These are phyloP conservation scores for Epichloe scottii DNA, from an alignment of 2,329 filamentous ascomycete species.

Conservation along the genomic window DNA sequence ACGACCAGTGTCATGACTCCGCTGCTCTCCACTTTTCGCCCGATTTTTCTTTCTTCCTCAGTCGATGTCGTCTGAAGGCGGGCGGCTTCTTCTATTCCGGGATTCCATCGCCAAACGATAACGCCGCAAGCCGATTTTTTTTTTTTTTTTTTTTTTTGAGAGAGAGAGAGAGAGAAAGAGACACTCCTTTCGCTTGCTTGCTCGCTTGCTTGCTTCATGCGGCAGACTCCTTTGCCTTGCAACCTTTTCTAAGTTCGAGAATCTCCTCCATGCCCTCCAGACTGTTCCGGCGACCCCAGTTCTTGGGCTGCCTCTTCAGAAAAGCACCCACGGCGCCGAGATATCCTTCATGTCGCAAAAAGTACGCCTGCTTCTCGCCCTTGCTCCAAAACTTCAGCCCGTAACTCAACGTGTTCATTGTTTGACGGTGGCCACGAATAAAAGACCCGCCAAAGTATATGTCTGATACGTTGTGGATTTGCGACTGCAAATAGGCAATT, in stretches of 20 bases:
- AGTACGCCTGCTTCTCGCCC: conserved; percentile 88
- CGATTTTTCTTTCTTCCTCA: neutral
- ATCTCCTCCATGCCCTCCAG: conserved; percentile 40
- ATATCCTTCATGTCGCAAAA: conserved; percentile 90
- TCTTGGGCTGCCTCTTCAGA: conserved; percentile 75
- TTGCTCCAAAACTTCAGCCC: conserved; percentile 98
- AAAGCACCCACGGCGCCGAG: conserved; percentile 90
- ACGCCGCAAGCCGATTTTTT: neutral
- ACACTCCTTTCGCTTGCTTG: neutral
- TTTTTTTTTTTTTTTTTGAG: no score
- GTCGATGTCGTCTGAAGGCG: neutral
- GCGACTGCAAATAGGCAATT: conserved; percentile 92
- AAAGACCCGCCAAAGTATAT: conserved; percentile 98
- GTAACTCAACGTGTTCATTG: conserved; percentile 93
- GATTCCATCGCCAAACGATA: neutral
- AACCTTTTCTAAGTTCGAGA: conserved; percentile 16
- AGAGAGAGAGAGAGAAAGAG: no score
- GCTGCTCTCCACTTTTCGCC: no score
- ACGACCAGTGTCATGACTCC: no score
- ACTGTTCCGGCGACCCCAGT: conserved; percentile 80
- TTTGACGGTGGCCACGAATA: conserved; percentile 90
- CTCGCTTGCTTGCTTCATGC: neutral
- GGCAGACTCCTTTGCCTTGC: conserved; percentile 5
- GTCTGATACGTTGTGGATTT: conserved; percentile 79
- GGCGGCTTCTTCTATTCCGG: neutral